Evolutionary conservation across 805 yeast species (phyloP).

Genomic region (Candida pini): DNA sequence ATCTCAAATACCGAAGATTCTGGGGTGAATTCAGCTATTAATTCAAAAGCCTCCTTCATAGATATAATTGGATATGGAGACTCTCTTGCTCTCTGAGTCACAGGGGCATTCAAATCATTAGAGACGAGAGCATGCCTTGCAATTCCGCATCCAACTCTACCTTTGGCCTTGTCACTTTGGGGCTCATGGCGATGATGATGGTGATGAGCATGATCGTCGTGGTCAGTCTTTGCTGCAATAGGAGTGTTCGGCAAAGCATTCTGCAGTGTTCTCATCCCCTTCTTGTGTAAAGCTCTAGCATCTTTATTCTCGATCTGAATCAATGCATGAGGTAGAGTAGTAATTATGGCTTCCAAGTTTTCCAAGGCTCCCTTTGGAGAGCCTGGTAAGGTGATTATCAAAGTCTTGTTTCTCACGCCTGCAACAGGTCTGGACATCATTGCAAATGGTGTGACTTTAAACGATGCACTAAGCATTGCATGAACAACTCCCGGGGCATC

Average conservation of each 20-base stretch:
- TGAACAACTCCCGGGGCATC: conserved; percentile 47
- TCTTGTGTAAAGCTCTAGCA: conserved; percentile 36
- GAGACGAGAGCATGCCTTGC: conserved; percentile 33
- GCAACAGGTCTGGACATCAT: conserved; percentile 47
- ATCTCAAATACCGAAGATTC: conserved; percentile 19
- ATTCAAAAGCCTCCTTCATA: conserved; percentile 33
- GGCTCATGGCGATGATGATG: conserved; percentile 16
- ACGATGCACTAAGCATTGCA: conserved; percentile 38
- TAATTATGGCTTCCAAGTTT: conserved; percentile 34
- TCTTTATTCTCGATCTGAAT: conserved; percentile 29
- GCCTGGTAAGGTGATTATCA: conserved; percentile 47
- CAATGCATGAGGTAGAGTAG: conserved; percentile 39
- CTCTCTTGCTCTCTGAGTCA: conserved; percentile 36
- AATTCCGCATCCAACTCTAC: conserved; percentile 24
- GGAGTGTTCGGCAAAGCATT: conserved; percentile 19
- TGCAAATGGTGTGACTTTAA: conserved; percentile 41
- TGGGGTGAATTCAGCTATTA: conserved; percentile 32
- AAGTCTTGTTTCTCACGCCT: conserved; percentile 33
- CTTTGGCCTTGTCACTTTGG: conserved; percentile 5
- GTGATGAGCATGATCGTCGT: conserved; percentile 11
- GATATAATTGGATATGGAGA: conserved; percentile 47
- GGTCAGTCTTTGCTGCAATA: conserved; percentile 9
- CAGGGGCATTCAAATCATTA: conserved; percentile 31
- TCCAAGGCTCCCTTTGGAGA: conserved; percentile 45
- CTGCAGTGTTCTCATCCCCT: conserved; percentile 21